Evolutionary conservation across 805 yeast species (phyloP).

Genomic region (Lachancea lanzarotensis): DNA sequence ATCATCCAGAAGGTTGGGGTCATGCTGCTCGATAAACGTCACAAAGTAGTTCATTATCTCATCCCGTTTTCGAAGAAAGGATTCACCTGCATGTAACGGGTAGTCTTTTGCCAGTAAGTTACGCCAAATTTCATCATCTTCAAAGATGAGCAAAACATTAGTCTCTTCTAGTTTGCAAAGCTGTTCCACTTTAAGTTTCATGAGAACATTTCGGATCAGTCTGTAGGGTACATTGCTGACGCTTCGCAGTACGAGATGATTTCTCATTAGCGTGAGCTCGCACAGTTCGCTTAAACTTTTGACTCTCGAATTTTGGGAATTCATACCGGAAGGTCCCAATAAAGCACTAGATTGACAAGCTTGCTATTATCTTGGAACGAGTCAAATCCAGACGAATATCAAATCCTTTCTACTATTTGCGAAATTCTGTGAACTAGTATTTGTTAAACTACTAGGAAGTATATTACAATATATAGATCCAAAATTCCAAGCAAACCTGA

Average conservation of each 20-base stretch:
- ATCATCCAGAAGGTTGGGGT: slow-evolving; percentile 11
- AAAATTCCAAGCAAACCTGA: too few species aligned
- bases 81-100: slow-evolving; percentile 31
- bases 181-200: slow-evolving; percentile 29
- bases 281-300: slow-evolving; percentile 12
- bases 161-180: slow-evolving; percentile 28
- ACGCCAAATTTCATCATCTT: slow-evolving; percentile 36
- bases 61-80: slow-evolving; percentile 25
- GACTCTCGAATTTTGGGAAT: neutral
- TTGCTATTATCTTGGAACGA: too few species aligned
- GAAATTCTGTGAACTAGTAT: too few species aligned
- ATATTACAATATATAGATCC: too few species aligned
- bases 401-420: too few species aligned
- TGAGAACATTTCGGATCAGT: slow-evolving; percentile 27
- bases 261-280: slow-evolving; percentile 22
- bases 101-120: slow-evolving; percentile 29
- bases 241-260: slow-evolving; percentile 20
- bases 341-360: too few species aligned
- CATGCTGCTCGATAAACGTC: slow-evolving; percentile 12
- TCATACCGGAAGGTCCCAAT: neutral
- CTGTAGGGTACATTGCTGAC: slow-evolving; percentile 31
- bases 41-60: slow-evolving; percentile 19
- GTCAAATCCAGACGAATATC: too few species aligned
- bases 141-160: slow-evolving; percentile 32
- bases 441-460: too few species aligned